phyloP scores from a whole-genome alignment of 805 yeast species.

The Hanseniaspora thailandica region DNA sequence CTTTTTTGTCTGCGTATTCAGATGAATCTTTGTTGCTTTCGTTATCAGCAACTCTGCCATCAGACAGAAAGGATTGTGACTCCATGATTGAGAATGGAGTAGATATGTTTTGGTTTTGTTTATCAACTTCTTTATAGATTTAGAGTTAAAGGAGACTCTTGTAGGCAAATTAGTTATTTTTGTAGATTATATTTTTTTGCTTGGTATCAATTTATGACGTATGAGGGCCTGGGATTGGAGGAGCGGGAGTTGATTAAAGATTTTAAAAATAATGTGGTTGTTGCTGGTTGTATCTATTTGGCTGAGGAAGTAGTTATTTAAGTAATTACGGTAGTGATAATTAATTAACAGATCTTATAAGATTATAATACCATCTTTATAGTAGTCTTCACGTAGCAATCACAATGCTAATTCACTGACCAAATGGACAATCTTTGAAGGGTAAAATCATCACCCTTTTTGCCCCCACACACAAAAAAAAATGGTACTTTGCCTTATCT shows the following conservation, averaged over 20 bases:
- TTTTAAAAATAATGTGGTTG: too few species aligned
- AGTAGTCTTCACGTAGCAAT: too few species aligned
- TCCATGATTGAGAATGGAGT: slow-evolving; percentile 7
- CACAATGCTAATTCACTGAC: too few species aligned
- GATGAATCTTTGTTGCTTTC: not conserved
- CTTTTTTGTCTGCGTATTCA: not conserved
- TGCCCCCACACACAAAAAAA: too few species aligned
- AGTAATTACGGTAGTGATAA: too few species aligned
- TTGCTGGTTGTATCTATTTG: not conserved
- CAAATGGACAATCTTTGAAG: too few species aligned
- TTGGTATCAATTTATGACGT: not conserved
- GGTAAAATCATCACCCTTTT: too few species aligned
- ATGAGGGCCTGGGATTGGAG: not conserved
- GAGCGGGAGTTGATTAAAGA: not conserved
- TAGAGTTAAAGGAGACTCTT: not conserved
- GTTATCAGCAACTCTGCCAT: not conserved
- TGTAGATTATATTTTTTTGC: not conserved
- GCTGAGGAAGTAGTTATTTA: too few species aligned
- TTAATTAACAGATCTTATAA: too few species aligned
- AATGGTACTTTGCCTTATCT: too few species aligned
- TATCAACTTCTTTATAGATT: not conserved
- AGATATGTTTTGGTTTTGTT: not conserved
- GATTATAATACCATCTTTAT: too few species aligned
- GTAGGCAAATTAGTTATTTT: too few species aligned
- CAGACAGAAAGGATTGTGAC: not conserved